phyloP scores from a whole-genome alignment of 129 eudicot species.

The Helianthus annuus region HanXRQr2.0-SUNRISE NC_035443.2:33012737-33013236 shows the following conservation, averaged over 20 bases:
- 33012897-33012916: constrained; percentile 1
- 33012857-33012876: constrained; percentile 20
- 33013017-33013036: constrained; percentile 31
- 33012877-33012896: neutral
- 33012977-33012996: constrained; percentile 43
- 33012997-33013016: constrained; percentile 36
- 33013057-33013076: constrained; percentile 60
- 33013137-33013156: constrained; percentile 67
- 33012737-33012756: neutral
- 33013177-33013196: constrained; percentile 28
- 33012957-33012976: constrained; percentile 58
- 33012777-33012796: constrained; percentile 8
- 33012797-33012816: constrained; percentile 3
- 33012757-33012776: constrained; percentile 2
- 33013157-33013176: constrained; percentile 67
- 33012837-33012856: constrained; percentile 30
- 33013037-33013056: constrained; percentile 63
- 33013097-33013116: constrained; percentile 65
- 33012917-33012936: constrained; percentile 35
- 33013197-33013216: neutral
- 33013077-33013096: constrained; percentile 52
- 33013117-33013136: constrained; percentile 68
- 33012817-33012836: constrained; percentile 35
- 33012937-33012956: constrained; percentile 58
- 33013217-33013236: neutral